A percentile compares a stretch with the other conserved stretches of the same genome.
Conservation (phyloP, 768 basidiomycete genomes). For the Leccinum longicurvipes region DNA sequence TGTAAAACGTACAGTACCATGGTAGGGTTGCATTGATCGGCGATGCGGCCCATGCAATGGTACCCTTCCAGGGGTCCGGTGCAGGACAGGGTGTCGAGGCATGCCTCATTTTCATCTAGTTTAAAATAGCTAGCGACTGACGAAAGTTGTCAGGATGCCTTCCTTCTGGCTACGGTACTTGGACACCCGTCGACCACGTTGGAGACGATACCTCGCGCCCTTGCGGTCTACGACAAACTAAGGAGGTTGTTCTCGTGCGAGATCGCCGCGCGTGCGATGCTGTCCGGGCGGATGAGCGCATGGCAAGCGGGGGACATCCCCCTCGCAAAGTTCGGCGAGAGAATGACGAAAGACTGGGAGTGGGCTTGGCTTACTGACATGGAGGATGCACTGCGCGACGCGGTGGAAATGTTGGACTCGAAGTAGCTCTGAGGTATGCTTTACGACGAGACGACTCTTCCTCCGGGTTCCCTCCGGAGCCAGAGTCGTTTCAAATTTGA, state of each 20-base stretch:
- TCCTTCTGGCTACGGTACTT: constrained; percentile 37
- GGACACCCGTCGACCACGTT: constrained; percentile 37
- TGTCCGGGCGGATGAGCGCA: constrained; percentile 13
- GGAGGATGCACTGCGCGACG: constrained; percentile 20
- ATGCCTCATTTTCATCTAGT: not conserved
- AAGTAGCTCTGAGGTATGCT: not conserved
- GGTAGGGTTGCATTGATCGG: constrained; percentile 51
- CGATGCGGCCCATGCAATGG: constrained; percentile 43
- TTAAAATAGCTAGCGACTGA: not conserved
- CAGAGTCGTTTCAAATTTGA: not conserved
- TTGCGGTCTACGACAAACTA: constrained; percentile 49
- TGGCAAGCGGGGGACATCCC: constrained; percentile 22
- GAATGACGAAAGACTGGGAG: constrained; percentile 52
- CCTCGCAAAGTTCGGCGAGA: constrained; percentile 38
- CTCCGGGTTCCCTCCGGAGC: too few species aligned
- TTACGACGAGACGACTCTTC: too few species aligned
- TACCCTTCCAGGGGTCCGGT: constrained; percentile 43
- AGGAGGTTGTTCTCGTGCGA: constrained; percentile 44
- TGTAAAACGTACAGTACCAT: constrained; percentile 46
- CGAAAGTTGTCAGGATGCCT: constrained; percentile 32
- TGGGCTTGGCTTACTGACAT: constrained; percentile 40
- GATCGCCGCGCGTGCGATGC: constrained; percentile 28
- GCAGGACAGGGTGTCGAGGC: constrained; percentile 44
- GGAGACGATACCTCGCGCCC: constrained; percentile 39
- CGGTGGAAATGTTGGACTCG: constrained; percentile 13